Evolutionary conservation across 768 basidiomycete species (phyloP), one percentile per base, ranked within the genome.

Genomic region (Tylopilus plumbeoviolaceoides): DNA sequence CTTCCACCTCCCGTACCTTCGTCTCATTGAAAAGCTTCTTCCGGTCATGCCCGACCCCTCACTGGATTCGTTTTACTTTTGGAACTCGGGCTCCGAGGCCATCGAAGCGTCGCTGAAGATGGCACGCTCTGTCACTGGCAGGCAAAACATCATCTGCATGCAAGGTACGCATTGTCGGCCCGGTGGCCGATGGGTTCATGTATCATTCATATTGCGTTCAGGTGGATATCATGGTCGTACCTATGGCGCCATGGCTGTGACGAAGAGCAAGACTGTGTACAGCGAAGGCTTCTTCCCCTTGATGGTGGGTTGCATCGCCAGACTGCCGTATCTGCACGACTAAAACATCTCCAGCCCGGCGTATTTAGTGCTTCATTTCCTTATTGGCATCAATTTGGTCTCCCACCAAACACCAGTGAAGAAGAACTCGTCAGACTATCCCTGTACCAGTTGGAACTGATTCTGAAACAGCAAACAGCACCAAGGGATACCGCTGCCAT

Each of bases 1-100:
- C 6, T 88, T 91, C 75, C 85, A 91, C 61, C 82, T 79, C 57
- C 91, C 93, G 0, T 93, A 95, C 70, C 78, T 97, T 18, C 78
- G 83, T 46, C 87, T 98, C 61, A 87, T 98, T 63, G 81, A 95
- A 68, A 80, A 80, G 50, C 78, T 98, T 7, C 72, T 95, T 12
- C 90, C 93, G 0, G 72, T 88, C 53, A 94, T 98, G 93, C 95
- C 95, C 2, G 74, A 95, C 71, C 78, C 84, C 0, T 94, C 92
- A 1, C 78, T 98, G 30, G 89, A 95, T 68, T 91, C 91, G 23
- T 98, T 98, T 79, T 97, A 94, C 80, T 91, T 97, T 72, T 91
- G 89, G 89, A 98, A 91, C 74, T 95, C 93, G 2, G 95, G 95
- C 3, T 86, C 91, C 1, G 95, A 98, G 70, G 95, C 94, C 1